phyloP scores from a whole-genome alignment of 1,284 basidiomycete genomes.

The Moesziomyces sp. region DNA sequence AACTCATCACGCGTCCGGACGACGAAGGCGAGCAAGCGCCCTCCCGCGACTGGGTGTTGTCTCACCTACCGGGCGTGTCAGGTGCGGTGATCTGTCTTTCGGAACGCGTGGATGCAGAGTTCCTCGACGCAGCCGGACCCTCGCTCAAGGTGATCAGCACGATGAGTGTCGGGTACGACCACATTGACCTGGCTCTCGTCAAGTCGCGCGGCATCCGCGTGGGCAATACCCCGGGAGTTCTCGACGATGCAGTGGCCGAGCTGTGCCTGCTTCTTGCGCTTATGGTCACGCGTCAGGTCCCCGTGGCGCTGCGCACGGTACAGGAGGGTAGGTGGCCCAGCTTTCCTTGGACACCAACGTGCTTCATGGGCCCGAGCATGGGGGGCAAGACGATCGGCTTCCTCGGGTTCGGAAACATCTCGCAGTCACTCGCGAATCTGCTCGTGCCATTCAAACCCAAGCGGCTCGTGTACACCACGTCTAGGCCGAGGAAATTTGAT shows the following conservation, averaged over 20 bases:
- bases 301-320: constrained; percentile 75
- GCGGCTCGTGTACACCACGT: constrained; percentile 51
- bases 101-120: constrained; percentile 76
- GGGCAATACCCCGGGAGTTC: constrained; percentile 90
- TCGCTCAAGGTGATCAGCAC: constrained; percentile 83
- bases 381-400: constrained; percentile 79
- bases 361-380: constrained; percentile 79
- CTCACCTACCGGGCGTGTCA: constrained; percentile 76
- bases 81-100: constrained; percentile 78
- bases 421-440: constrained; percentile 41
- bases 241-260: constrained; percentile 92
- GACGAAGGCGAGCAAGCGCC: constrained; percentile 68
- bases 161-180: constrained; percentile 77
- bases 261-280: constrained; percentile 85
- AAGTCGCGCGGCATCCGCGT: constrained; percentile 77
- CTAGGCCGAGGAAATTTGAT: constrained; percentile 47
- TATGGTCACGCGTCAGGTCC: constrained; percentile 85
- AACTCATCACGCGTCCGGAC: constrained; percentile 76
- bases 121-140: constrained; percentile 66
- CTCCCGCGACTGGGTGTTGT: constrained; percentile 78
- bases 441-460: constrained; percentile 49
- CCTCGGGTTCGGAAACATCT: constrained; percentile 87
- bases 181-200: constrained; percentile 78
- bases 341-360: constrained; percentile 77
- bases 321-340: constrained; percentile 76